Conservation (phyloP, 2,329 filamentous ascomycete species). For the Hymenoscyphus infarciens region DNA sequence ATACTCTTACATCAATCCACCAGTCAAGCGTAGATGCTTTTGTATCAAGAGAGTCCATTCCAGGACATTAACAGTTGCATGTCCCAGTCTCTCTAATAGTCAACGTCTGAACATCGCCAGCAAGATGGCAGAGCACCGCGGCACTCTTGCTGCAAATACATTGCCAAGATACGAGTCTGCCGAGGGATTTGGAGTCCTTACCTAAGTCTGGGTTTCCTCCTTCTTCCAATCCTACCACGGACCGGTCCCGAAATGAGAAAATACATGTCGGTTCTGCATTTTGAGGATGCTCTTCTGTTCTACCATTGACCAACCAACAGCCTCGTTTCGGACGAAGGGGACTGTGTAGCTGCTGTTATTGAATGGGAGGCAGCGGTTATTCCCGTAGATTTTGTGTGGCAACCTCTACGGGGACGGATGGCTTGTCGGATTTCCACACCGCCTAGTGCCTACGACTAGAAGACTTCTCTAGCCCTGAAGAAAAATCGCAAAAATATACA, state of each 20-base stretch:
- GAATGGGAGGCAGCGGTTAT: constrained; percentile 18
- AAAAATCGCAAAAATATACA: too few relatives aligned
- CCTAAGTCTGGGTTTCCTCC: not conserved
- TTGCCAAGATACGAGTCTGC: constrained; percentile 5
- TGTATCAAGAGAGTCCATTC: constrained; percentile 12
- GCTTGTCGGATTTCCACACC: too few relatives aligned
- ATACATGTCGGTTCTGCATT: constrained; percentile 2
- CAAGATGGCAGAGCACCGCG: constrained; percentile 1
- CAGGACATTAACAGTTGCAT: constrained; percentile 12
- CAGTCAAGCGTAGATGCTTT: constrained; percentile 12
- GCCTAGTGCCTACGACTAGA: too few relatives aligned
- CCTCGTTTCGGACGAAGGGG: constrained; percentile 10
- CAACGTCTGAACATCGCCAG: constrained; percentile 2
- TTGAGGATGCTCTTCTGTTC: constrained; percentile 9
- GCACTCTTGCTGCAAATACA: constrained; percentile 3
- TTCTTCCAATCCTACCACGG: not conserved
- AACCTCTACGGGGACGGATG: too few relatives aligned
- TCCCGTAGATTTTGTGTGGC: constrained; percentile 16
- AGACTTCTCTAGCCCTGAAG: too few relatives aligned
- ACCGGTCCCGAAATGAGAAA: not conserved
- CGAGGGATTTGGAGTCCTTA: constrained; percentile 5
- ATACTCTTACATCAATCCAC: constrained; percentile 14
- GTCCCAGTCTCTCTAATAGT: constrained; percentile 4
- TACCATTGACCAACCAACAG: constrained; percentile 17
- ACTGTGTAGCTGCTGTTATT: constrained; percentile 11